Evolutionary conservation across 306 rosid species (phyloP).

Genomic region (Bauhinia variegata): DNA sequence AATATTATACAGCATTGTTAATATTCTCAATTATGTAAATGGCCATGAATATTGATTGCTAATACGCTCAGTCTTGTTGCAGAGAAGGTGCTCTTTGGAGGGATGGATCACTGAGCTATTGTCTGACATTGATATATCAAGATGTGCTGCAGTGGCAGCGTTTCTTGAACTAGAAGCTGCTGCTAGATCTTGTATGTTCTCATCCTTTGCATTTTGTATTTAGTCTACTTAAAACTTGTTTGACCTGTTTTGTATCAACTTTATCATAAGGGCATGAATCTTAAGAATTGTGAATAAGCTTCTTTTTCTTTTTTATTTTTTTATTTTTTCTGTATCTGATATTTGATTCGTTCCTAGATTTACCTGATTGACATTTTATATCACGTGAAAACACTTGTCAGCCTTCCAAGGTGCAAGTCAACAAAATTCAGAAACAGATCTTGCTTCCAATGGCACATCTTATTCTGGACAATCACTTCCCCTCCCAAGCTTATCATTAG

Average conservation of each 20-base stretch:
- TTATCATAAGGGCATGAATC: not conserved
- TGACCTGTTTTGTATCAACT: slow-evolving; percentile 22
- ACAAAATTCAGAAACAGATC: slow-evolving; percentile 59
- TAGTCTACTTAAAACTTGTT: slow-evolving; percentile 31
- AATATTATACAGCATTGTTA: slow-evolving; percentile 14
- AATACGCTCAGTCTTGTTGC: slow-evolving; percentile 55
- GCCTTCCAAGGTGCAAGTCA: slow-evolving; percentile 84
- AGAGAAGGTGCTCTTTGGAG: slow-evolving; percentile 98
- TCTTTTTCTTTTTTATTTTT: too few relatives aligned
- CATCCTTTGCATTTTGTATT: slow-evolving; percentile 36
- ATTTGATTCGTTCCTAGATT: slow-evolving; percentile 33
- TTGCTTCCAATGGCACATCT: slow-evolving; percentile 51
- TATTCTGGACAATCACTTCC: slow-evolving; percentile 62
- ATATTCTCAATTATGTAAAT: slow-evolving; percentile 16
- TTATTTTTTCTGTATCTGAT: not conserved
- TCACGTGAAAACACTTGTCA: slow-evolving; percentile 49
- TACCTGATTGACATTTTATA: slow-evolving; percentile 36
- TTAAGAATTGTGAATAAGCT: not conserved
- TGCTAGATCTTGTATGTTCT: slow-evolving; percentile 97
- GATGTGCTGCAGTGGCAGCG: slow-evolving; percentile 91
- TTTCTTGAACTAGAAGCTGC: slow-evolving; percentile 97
- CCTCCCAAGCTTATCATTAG: slow-evolving; percentile 62
- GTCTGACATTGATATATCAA: slow-evolving; percentile 88
- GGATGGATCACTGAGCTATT: slow-evolving; percentile 88
- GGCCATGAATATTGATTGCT: slow-evolving; percentile 27